phyloP scores from a whole-genome alignment of 768 basidiomycete species.

The Lentinula lateritia region DNA sequence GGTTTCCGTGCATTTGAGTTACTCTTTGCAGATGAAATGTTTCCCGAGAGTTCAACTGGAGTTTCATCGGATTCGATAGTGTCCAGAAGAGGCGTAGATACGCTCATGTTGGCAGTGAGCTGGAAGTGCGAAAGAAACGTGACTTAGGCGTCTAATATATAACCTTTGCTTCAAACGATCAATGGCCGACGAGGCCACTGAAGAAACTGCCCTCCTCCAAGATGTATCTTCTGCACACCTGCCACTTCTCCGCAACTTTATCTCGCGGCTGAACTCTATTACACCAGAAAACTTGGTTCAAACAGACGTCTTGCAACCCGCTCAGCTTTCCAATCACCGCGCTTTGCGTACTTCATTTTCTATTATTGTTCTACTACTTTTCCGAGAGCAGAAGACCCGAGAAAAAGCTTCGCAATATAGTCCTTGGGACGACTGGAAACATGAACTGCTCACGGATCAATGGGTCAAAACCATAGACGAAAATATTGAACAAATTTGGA shows the following conservation, averaged over 20 bases:
- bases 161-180: background rate
- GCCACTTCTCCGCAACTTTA: background rate
- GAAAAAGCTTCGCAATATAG: slow-evolving; percentile 18
- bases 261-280: background rate
- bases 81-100: slow-evolving; percentile 59
- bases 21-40: slow-evolving; percentile 24
- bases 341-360: slow-evolving; percentile 19
- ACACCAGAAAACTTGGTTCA: background rate
- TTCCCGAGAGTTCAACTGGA: slow-evolving; percentile 27
- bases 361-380: slow-evolving; percentile 23
- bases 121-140: background rate
- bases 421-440: slow-evolving; percentile 39
- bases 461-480: slow-evolving; percentile 27
- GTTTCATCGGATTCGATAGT: slow-evolving; percentile 88
- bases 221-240: slow-evolving; percentile 13
- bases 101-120: slow-evolving; percentile 39
- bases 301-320: background rate
- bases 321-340: background rate
- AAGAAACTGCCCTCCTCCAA: slow-evolving; percentile 18
- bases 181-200: slow-evolving; percentile 6
- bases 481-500: slow-evolving; percentile 31
- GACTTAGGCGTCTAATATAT: background rate
- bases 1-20: slow-evolving; percentile 27
- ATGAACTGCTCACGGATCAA: slow-evolving; percentile 16
- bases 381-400: slow-evolving; percentile 18